Evolutionary conservation across 192 early-diverging fungal species (phyloP).

Genomic region (Coemansia sp.): DNA sequence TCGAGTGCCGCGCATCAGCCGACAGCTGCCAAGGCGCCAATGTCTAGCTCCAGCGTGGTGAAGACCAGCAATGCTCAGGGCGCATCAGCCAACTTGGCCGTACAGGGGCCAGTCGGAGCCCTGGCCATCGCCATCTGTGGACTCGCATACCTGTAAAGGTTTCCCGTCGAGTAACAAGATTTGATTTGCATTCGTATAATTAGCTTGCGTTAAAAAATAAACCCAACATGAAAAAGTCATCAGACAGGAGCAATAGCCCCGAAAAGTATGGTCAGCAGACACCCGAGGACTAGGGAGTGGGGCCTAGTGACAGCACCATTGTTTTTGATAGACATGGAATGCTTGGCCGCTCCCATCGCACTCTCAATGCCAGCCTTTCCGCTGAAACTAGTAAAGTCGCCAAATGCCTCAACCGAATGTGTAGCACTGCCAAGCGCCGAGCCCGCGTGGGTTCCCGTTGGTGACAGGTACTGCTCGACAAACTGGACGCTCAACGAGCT

Average conservation of each 20-base stretch:
- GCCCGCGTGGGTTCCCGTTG: not conserved
- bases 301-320: conserved; percentile 11
- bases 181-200: conserved; percentile 1
- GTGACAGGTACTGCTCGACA: conserved; percentile 34
- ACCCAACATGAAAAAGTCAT: conserved; percentile 4
- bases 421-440: not conserved
- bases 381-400: conserved; percentile 16
- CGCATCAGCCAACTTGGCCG: conserved; percentile 13
- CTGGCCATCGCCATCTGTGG: conserved; percentile 41
- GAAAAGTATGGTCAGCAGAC: conserved; percentile 19
- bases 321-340: conserved; percentile 14
- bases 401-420: conserved; percentile 8
- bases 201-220: not conserved
- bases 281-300: conserved; percentile 26
- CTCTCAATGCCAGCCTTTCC: conserved; percentile 20
- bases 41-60: conserved; percentile 12
- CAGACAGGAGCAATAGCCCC: conserved; percentile 26
- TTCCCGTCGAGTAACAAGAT: not conserved
- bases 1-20: conserved; percentile 1
- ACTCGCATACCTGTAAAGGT: conserved; percentile 27
- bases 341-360: conserved; percentile 10
- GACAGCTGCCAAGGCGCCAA: conserved; percentile 2
- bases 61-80: conserved; percentile 19
- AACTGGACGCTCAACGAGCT: conserved; percentile 50
- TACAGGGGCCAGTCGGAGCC: conserved; percentile 36